These are phyloP conservation scores for Termitomyces sp. DNA, from an alignment of 768 basidiomycete species.

Conservation along the genomic window DNA sequence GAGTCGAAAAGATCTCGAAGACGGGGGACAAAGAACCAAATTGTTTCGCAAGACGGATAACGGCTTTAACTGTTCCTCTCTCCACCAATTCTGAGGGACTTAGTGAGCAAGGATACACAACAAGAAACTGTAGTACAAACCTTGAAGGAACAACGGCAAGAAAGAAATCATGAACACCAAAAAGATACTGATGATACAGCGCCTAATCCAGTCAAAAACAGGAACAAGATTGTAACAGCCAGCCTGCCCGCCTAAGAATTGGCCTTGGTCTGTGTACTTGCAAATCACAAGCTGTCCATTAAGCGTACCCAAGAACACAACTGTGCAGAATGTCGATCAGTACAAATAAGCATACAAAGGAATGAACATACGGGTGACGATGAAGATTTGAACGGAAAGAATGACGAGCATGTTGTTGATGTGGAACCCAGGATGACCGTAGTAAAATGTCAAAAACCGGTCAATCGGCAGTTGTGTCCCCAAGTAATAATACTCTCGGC, in stretches of 20 bases:
- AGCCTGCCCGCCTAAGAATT: slow-evolving; percentile 67
- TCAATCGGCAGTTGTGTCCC: slow-evolving; percentile 98
- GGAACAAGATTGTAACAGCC: slow-evolving; percentile 95
- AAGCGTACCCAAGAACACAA: slow-evolving; percentile 93
- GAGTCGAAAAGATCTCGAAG: slow-evolving; percentile 97
- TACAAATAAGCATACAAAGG: not conserved
- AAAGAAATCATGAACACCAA: slow-evolving; percentile 98
- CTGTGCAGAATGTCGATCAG: slow-evolving; percentile 29
- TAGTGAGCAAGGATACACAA: slow-evolving; percentile 13
- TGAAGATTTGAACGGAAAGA: slow-evolving; percentile 91
- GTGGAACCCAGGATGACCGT: slow-evolving; percentile 98
- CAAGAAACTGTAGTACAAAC: slow-evolving; percentile 31
- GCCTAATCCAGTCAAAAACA: slow-evolving; percentile 92
- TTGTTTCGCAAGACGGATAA: slow-evolving; percentile 89
- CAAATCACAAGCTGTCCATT: slow-evolving; percentile 80
- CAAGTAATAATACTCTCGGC: slow-evolving; percentile 97
- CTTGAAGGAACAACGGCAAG: slow-evolving; percentile 92
- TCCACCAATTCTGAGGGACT: slow-evolving; percentile 90
- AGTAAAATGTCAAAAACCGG: slow-evolving; percentile 99
- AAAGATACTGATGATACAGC: slow-evolving; percentile 97
- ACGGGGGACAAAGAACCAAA: slow-evolving; percentile 91
- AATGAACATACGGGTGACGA: slow-evolving; percentile 70
- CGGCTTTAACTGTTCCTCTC: slow-evolving; percentile 87
- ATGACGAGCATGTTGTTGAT: slow-evolving; percentile 99
- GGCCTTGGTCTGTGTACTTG: slow-evolving; percentile 64